Evolutionary conservation across 2,329 filamentous ascomycete genomes (phyloP), one percentile per base, ranked within the genome.

Genomic region (Dryadomyces quercivorus): DNA sequence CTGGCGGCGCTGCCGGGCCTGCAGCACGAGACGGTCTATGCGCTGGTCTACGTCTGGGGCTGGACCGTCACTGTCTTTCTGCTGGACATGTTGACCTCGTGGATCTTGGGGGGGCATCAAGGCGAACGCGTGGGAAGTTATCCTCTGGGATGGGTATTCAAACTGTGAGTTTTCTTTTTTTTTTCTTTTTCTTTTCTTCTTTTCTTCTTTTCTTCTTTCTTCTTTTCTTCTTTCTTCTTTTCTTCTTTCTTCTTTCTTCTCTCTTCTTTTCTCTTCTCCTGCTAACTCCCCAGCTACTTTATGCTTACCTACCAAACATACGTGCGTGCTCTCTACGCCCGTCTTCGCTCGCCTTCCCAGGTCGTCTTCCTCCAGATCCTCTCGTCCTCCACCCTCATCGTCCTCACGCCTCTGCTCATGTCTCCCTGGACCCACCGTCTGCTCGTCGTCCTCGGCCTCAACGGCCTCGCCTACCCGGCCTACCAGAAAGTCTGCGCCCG

Each of bases 221-320:
- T 10, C 18, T 34, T 26, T 22, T 21, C 18, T n/a, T 2, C n/a
- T 31, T 21, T 16, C 16, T 34, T 49, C 18, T 22, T 20, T n/a
- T 18, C 15, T 40, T 68, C 21, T 31, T 21, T 16, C 16, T 34
- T 49, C 18, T 22, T 20, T n/a, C 18, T 21, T 40, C 16, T 13
- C 16, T n/a, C 15, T 2, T 5, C 16, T 47, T 34, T 40, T 43
- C 38, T 10, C 18, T 34, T 26, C 31, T 21, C 18, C 18, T 2
- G 31, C 26, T 8, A 40, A 40, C 36, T 45, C 47, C 12, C 36
- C 59, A 80, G 77, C 50, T 84, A 84, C 66, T 85, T 84, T 64
- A 80, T 80, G 72, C 68, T 85, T 52, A 86, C 82, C 6, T 86
- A 86, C 66, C 82, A 86, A 67, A 85, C 82, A 5, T 86, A 85